Evolutionary conservation across 441 rosid genomes (phyloP).

Genomic region (Metrosideros polymorpha): DNA sequence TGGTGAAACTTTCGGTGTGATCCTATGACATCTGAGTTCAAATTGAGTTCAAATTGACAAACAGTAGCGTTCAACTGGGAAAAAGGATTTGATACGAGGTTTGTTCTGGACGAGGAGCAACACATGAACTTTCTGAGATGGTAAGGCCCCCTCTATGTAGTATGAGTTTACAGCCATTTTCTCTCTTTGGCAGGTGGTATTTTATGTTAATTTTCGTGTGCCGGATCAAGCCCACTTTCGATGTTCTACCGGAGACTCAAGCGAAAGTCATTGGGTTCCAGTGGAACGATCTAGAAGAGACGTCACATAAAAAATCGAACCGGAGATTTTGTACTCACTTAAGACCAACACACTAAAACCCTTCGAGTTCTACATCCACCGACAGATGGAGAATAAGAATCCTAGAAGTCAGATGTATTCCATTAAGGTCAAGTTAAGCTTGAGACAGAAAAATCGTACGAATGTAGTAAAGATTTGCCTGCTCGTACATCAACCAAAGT

Average conservation of each 20-base stretch:
- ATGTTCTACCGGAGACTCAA: background rate
- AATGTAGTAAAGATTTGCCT: background rate
- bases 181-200: background rate
- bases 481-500: background rate
- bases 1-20: background rate
- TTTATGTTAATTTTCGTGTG: background rate
- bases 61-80: background rate
- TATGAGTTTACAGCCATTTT: background rate
- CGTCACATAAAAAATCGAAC: background rate
- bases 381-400: background rate
- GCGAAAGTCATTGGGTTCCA: background rate
- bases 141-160: background rate
- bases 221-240: background rate
- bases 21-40: background rate
- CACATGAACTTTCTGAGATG: background rate
- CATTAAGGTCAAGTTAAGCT: background rate
- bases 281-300: background rate
- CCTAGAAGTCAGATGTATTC: background rate
- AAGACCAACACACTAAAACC: no score
- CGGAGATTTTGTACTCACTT: background rate
- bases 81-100: background rate
- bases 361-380: background rate
- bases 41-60: background rate
- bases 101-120: background rate
- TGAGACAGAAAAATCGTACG: background rate